Evolutionary conservation across 2,329 filamentous ascomycete species (phyloP).

Genomic region (Plenodomus lindquistii): DNA sequence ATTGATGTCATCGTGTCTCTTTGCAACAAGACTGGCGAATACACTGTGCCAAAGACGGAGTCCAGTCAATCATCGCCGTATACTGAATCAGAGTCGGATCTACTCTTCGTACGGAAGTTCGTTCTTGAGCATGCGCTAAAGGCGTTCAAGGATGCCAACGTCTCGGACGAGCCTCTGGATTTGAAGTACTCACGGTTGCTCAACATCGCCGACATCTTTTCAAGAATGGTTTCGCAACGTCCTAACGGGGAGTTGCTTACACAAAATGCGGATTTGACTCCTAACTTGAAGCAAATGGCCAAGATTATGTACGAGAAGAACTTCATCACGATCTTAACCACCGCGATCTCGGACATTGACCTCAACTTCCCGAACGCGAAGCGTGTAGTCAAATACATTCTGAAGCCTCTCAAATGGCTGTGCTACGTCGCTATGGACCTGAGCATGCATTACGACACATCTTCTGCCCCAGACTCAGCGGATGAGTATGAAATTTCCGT

Average conservation of each 20-base stretch:
- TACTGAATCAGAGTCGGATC: conserved; percentile 77
- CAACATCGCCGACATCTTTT: conserved; percentile 87
- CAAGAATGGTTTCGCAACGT: conserved; percentile 77
- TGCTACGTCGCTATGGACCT: conserved; percentile 85
- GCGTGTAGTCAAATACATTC: conserved; percentile 92
- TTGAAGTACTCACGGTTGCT: conserved; percentile 86
- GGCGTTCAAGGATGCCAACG: conserved; percentile 85
- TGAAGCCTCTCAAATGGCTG: conserved; percentile 83
- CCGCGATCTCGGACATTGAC: conserved; percentile 92
- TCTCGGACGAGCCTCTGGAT: conserved; percentile 79
- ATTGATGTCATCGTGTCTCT: conserved; percentile 85
- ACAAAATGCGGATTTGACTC: conserved; percentile 42
- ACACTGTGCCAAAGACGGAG: conserved; percentile 58
- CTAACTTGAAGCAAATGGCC: conserved; percentile 79
- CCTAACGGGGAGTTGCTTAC: conserved; percentile 41
- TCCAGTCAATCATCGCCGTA: conserved; percentile 34
- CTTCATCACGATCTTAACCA: conserved; percentile 84
- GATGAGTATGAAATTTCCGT: conserved; percentile 92
- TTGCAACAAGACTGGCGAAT: conserved; percentile 85
- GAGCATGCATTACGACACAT: conserved; percentile 79
- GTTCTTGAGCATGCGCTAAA: conserved; percentile 91
- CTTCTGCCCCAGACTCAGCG: conserved; percentile 63
- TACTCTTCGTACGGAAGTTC: conserved; percentile 91
- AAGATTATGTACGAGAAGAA: conserved; percentile 99
- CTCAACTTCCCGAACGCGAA: conserved; percentile 93